A percentile compares a stretch with the other conserved stretches of the same genome.
phyloP scores from a whole-genome alignment of 306 rosid species.

The Vigna angularis region DNA sequence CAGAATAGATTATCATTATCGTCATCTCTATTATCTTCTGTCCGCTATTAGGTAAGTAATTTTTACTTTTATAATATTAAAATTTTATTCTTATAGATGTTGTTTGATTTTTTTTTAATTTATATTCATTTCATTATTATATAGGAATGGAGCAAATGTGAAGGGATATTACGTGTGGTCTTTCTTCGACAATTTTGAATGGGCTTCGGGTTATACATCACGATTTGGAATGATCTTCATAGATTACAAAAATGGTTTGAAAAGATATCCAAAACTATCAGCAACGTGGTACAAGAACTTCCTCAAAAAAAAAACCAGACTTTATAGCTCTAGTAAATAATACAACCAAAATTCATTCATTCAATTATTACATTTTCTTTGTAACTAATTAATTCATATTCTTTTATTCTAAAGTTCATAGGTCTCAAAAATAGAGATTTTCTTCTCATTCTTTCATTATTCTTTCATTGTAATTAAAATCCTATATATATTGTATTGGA shows the following conservation, averaged over 20 bases:
- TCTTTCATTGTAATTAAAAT: too few relatives aligned
- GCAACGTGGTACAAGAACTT: conserved; percentile 38
- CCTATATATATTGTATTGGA: too few relatives aligned
- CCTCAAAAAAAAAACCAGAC: conserved; percentile 32
- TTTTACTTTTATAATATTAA: neutral
- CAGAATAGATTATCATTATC: conserved; percentile 53
- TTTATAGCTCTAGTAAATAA: neutral
- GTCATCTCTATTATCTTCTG: conserved; percentile 56
- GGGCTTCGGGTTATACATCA: conserved; percentile 50
- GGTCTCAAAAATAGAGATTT: neutral
- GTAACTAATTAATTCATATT: neutral
- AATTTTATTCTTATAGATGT: neutral
- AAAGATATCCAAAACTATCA: conserved; percentile 55
- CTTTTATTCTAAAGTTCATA: neutral
- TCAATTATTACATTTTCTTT: neutral
- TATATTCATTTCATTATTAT: neutral
- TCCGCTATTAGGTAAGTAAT: conserved; percentile 55
- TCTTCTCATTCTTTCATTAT: too few relatives aligned
- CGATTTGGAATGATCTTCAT: conserved; percentile 61
- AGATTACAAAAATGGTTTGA: conserved; percentile 51
- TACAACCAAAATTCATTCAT: neutral
- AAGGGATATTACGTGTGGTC: conserved; percentile 71
- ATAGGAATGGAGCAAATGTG: conserved; percentile 56
- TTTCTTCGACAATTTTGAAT: conserved; percentile 65
- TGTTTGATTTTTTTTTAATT: neutral